Conservation (phyloP, 441 rosid species). For the Daphne laureola region DNA sequence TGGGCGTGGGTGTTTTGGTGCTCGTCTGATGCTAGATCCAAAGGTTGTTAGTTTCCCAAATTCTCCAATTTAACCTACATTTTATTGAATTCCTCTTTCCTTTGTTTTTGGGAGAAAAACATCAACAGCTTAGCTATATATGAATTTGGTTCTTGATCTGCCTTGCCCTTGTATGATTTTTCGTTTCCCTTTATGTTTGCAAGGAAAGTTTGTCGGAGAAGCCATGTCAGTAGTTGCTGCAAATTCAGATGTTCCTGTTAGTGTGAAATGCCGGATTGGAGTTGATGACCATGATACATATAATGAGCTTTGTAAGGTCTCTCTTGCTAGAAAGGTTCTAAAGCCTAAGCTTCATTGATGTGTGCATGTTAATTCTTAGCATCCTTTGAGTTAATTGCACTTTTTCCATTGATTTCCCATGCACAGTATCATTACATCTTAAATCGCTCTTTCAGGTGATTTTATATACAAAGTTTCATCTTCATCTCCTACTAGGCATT, state of each 20-base stretch:
- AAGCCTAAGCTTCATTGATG: not conserved
- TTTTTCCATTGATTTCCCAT: not conserved
- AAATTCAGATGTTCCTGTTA: conserved; percentile 75
- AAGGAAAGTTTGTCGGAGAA: conserved; percentile 80
- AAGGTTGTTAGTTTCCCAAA: conserved; percentile 40
- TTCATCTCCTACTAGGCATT: conserved; percentile 84
- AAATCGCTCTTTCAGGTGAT: conserved; percentile 46
- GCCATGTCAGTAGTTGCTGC: conserved; percentile 98
- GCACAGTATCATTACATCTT: too few relatives aligned
- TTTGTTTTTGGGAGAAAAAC: too few relatives aligned
- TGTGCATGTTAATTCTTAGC: too few relatives aligned
- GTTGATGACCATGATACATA: conserved; percentile 94
- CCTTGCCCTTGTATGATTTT: conserved; percentile 15
- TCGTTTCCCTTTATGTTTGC: conserved; percentile 17
- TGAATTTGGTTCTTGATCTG: conserved; percentile 13
- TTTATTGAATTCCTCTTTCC: too few relatives aligned
- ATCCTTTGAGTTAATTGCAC: too few relatives aligned
- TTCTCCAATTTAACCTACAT: not conserved
- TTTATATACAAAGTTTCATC: conserved; percentile 89
- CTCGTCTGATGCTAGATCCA: conserved; percentile 90
- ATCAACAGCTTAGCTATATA: too few relatives aligned
- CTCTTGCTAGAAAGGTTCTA: conserved; percentile 7
- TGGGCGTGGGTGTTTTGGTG: conserved; percentile 99
- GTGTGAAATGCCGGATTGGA: conserved; percentile 96
- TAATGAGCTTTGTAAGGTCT: conserved; percentile 80